These are phyloP conservation scores for Xylariaceae sp. DNA, from an alignment of 2,329 filamentous ascomycete genomes.

Conservation along the genomic window DNA sequence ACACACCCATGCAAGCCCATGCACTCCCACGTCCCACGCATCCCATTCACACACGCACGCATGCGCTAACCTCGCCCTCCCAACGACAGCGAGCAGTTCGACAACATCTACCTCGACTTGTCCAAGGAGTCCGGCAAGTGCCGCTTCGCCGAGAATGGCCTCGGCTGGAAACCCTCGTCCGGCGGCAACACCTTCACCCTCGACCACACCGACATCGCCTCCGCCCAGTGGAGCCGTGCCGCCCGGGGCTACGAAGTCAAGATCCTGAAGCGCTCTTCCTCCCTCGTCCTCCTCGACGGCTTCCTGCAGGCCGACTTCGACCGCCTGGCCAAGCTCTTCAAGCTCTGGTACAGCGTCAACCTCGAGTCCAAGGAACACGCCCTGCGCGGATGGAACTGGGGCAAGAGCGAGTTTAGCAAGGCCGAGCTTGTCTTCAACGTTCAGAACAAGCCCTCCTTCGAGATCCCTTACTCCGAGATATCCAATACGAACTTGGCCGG, in stretches of 20 bases:
- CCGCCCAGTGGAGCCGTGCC: conserved; percentile 91
- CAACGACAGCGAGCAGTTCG: conserved; percentile 73
- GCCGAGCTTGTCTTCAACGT: conserved; percentile 95
- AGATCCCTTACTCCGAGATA: conserved; percentile 94
- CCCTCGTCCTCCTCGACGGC: conserved; percentile 88
- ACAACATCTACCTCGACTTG: conserved; percentile 93
- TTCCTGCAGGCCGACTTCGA: conserved; percentile 94
- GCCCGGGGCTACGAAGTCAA: conserved; percentile 91
- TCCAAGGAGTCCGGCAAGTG: conserved; percentile 90
- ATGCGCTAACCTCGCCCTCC: conserved; percentile 10
- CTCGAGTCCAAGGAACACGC: conserved; percentile 92
- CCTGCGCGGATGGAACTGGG: conserved; percentile 97
- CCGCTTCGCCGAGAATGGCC: conserved; percentile 86
- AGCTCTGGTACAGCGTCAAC: conserved; percentile 94
- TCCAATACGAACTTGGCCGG: conserved; percentile 96
- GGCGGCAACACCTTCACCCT: conserved; percentile 92
- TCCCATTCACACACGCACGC: neutral
- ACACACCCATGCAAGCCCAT: too few species aligned
- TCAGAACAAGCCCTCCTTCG: conserved; percentile 92
- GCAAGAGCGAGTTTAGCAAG: conserved; percentile 94
- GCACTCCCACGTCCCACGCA: neutral
- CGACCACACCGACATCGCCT: conserved; percentile 76
- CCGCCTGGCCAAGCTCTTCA: conserved; percentile 85
- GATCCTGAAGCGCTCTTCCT: conserved; percentile 76
- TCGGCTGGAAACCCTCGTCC: conserved; percentile 88